Base-by-base conservation (phyloP, 2,329 filamentous ascomycete species). In the Arachnopeziza araneosa region DNA sequence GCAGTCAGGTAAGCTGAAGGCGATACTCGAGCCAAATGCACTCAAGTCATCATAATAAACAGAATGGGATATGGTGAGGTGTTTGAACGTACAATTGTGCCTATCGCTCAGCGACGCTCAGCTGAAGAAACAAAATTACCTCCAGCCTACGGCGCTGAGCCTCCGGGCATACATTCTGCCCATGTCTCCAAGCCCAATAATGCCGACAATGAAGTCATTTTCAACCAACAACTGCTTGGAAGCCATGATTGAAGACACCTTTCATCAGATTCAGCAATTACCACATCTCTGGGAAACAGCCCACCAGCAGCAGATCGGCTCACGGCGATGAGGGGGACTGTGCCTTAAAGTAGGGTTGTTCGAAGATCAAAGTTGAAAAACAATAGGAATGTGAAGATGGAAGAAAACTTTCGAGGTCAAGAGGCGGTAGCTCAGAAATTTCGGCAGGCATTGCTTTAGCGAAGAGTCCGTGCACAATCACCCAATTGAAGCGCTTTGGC, bases 11-110 rank as follows among this genome's bases (percentile, higher is more conserved):
- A 71, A 76, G 74, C 79, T 77, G 79, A 81, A 79, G 77, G 80
- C 86, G 85, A 92, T 96, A 83, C 93, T 98, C 93, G 91, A 98
- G 93, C 93, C 93, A 98, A 98, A 98, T 98, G 93, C 93, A 93
- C 93, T 98, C 93, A 93, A 91, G 93, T 98, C 93, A 98, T 98
- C 93, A 96, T 92, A 75, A 75, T 71, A 71, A 30, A 54, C 56
- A 53, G 44, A 36, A 54, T 44, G 54, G 22, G 17, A 44, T 44
- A 58, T 51, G 26, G 49, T 53, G 61, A 63, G 17, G 65, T 58
- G 62, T 50, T 32, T 56, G 63, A 62, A 61, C 68, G 69, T 64
- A 72, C 68, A 63, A 68, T 59, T 54, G 64, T 52, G 69, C 65
- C 51, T 52, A 50, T 59, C 59, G 66, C 68, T 63, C 70, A 67